Conservation (phyloP, 352 stramenopile species). For the Peronospora belbahrii region DNA sequence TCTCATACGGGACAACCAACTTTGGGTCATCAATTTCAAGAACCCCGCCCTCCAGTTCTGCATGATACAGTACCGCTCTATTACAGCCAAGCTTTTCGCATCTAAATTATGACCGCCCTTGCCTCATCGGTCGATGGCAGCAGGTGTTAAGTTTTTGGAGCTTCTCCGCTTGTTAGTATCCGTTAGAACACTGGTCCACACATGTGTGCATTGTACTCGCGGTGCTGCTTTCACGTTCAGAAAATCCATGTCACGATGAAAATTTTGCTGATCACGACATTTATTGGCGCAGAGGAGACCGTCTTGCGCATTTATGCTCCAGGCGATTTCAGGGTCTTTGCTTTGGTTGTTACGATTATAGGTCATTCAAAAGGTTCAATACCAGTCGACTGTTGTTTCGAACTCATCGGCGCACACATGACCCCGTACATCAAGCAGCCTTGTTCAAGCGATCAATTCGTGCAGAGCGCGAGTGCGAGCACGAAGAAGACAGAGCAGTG, state of each 20-base stretch:
- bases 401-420: conserved; percentile 14
- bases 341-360: conserved; percentile 27
- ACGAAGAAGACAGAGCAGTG: conserved; percentile 3
- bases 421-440: conserved; percentile 31
- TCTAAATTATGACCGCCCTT: conserved; percentile 23
- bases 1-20: conserved; percentile 44
- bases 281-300: conserved; percentile 45
- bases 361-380: conserved; percentile 29
- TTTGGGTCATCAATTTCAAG: conserved; percentile 62
- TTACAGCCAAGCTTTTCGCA: conserved; percentile 36
- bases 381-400: conserved; percentile 17
- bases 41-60: conserved; percentile 38
- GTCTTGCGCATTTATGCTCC: conserved; percentile 53
- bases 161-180: conserved; percentile 41
- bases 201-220: conserved; percentile 46
- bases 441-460: conserved; percentile 33
- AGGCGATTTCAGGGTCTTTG: conserved; percentile 60
- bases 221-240: conserved; percentile 22
- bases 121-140: conserved; percentile 8
- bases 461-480: conserved; percentile 11
- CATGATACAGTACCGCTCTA: conserved; percentile 46
- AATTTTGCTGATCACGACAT: conserved; percentile 52
- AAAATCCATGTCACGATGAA: conserved; percentile 56
- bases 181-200: conserved; percentile 19
- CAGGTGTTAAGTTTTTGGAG: conserved; percentile 57